Evolutionary conservation across 768 basidiomycete genomes (phyloP), one percentile per base, ranked within the genome.

Genomic region (Termitomyces sp.): DNA sequence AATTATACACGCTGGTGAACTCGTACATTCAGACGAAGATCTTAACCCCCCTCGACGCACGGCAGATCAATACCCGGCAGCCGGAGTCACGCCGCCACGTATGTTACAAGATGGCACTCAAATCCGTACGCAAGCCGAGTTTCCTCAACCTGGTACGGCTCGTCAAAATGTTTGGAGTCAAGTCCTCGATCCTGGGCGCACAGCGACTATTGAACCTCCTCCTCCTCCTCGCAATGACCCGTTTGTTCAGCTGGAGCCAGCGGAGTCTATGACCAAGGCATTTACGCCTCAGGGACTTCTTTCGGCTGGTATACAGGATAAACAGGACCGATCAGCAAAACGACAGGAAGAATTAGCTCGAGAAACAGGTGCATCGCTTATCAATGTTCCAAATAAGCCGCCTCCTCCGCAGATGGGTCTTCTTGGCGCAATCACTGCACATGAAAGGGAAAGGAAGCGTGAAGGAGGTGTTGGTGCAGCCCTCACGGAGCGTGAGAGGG

Each of bases 401-500:
- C 94, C 93, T 0, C 92, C 93, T 2, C 95, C 97, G 8, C 94
- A 96, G 73, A 93, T 91, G 43, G 97, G 97, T 39, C 81, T 98
- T 43, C 85, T 99, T 49, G 97, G 97, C 18, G 96, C 96, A 2
- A 94, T 98, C 65, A 94, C 94, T 43, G 92, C 90, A 9, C 94
- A 97, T 69, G 94, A 99, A 72, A 83, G 93, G 53, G 96, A 98
- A 56, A 81, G 93, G 59, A 93, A 96, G 68, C 87, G 94, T 30
- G 95, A 96, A 58, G 95, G 97, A 52, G 96, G 96, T 37, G 85
- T 98, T 18, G 97, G 96, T 51, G 95, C 95, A 26, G 84, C 94
- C 2, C 74, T 99, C 65, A 98, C 97, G 0, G 95, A 98, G 74
- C 85, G 94, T 36, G 96, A 98, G 73, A 84, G 95, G 43, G 95